Percentiles rank a stretch among this genome's conserved stretches.
Evolutionary conservation across 2,329 filamentous ascomycete species (phyloP).

Genomic region (Furcasterigmium furcatum): DNA sequence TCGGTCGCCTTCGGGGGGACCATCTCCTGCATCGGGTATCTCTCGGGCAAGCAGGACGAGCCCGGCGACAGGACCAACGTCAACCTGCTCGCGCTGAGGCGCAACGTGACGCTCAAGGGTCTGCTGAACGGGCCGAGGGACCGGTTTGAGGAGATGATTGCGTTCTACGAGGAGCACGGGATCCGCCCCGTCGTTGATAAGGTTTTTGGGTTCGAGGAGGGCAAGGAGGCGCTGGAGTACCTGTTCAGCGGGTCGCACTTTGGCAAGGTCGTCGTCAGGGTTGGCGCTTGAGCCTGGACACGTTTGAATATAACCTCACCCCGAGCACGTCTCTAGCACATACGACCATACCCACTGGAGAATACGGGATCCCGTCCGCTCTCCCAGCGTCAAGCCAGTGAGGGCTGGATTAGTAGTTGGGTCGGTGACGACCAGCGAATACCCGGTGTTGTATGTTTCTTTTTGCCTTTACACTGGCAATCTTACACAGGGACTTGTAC

Average conservation of each 20-base stretch:
- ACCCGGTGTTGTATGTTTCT: too few relatives aligned
- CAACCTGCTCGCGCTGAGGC: slow-evolving; percentile 49
- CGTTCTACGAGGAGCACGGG: slow-evolving; percentile 37
- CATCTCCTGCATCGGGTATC: slow-evolving; percentile 48
- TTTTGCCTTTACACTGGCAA: too few relatives aligned
- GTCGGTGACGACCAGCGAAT: too few relatives aligned
- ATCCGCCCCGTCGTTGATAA: slow-evolving; percentile 46
- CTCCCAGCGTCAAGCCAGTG: too few relatives aligned
- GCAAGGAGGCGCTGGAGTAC: slow-evolving; percentile 47
- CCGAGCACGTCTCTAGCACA: too few relatives aligned
- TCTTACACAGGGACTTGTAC: too few relatives aligned
- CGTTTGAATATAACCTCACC: too few relatives aligned
- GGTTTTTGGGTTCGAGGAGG: slow-evolving; percentile 43
- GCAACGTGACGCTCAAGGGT: slow-evolving; percentile 46
- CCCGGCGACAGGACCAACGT: slow-evolving; percentile 53
- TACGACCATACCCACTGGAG: too few relatives aligned
- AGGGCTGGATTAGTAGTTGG: too few relatives aligned
- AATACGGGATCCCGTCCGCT: too few relatives aligned
- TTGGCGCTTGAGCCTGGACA: slow-evolving; percentile 14
- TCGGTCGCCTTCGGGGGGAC: slow-evolving; percentile 52
- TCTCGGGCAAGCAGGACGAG: slow-evolving; percentile 51
- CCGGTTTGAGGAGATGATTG: slow-evolving; percentile 50
- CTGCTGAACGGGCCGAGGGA: slow-evolving; percentile 59
- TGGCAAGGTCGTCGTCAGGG: slow-evolving; percentile 52
- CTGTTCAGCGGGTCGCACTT: slow-evolving; percentile 51